Evolutionary conservation across 345 rosid genomes (phyloP), one percentile per base, ranked within the genome.

Genomic region (Camelina hispida): DNA sequence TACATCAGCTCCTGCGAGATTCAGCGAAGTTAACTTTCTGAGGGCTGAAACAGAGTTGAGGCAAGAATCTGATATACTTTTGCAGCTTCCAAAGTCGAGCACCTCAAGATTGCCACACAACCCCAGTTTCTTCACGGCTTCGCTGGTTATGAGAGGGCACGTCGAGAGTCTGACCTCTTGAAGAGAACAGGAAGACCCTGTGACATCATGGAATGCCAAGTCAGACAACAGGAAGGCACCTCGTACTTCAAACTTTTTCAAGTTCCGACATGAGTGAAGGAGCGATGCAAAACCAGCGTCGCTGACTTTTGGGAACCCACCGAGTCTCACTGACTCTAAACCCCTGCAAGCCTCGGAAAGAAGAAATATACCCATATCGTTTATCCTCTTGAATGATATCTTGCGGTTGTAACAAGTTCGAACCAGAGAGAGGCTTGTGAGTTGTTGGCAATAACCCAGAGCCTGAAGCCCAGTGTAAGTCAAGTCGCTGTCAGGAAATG

Each of bases 261-360:
- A 61, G 69, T 76, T 81, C 73, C 72, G 80, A 62, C 88, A 87
- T 18, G 88, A 84, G 37, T 85, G 87, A 4, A 89, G 84, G 65
- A 90, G 77, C 16, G 89, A 83, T 10, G 96, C 82, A 44, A 84
- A 87, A 58, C 96, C 92, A 63, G 96, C 93, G 69, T 87, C 96
- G 48, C 87, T 89, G 66, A 89, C 92, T 73, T 76, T 86, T 4
- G 83, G 85, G 78, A 89, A 87, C 12, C 92, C 92, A 59, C 82
- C 67, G 4, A 89, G 79, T 34, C 78, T 86, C 61, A 90, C 81
- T 0, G 88, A 81, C 71, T 87, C 87, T 28, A 90, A 75, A 69
- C 67, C 80, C 64, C 58, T 83, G 76, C 93, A 88, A 22, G 85
- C 85, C 79, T 86, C 86, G 3, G 88, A 85, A 23, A 87, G 88